phyloP scores from a whole-genome alignment of 192 early-diverging fungal species.

The Thoreauomyces humboldtii region DNA sequence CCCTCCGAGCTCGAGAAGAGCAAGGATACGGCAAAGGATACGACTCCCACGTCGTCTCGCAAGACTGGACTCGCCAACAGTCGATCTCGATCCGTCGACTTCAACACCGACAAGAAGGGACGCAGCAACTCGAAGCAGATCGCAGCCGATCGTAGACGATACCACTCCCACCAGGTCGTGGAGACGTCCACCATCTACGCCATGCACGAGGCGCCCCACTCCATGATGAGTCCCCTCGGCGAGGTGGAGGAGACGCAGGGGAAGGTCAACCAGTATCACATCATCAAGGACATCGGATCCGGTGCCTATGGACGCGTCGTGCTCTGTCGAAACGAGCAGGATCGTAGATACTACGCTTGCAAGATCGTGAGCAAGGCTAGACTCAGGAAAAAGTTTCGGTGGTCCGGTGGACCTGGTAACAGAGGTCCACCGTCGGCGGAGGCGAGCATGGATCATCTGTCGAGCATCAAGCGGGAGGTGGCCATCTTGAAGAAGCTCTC shows the following conservation, averaged over 20 bases:
- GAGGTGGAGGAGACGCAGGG: conserved; percentile 43
- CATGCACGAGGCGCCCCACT: conserved; percentile 10
- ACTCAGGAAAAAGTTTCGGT: conserved; percentile 55
- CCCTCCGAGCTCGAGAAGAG: neutral
- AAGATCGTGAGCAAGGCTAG: conserved; percentile 58
- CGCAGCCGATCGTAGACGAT: neutral
- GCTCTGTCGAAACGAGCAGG: conserved; percentile 40
- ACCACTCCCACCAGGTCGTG: conserved; percentile 21
- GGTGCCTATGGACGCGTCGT: conserved; percentile 56
- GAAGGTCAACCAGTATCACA: conserved; percentile 58
- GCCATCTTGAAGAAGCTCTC: conserved; percentile 61
- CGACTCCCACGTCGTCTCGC: neutral
- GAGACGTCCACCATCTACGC: conserved; percentile 37
- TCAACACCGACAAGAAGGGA: conserved; percentile 14
- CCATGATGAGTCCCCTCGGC: conserved; percentile 24
- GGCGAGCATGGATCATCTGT: conserved; percentile 22
- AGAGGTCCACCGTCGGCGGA: neutral
- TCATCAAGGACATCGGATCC: conserved; percentile 50
- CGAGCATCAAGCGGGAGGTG: conserved; percentile 47
- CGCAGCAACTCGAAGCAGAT: neutral
- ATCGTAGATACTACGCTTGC: conserved; percentile 52
- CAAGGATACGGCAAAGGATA: neutral
- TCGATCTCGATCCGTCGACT: conserved; percentile 33
- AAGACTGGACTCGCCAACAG: neutral
- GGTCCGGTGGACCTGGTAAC: neutral